Evolutionary conservation across 331 rosid species (phyloP).

Genomic region (Stylosanthes scabra): DNA sequence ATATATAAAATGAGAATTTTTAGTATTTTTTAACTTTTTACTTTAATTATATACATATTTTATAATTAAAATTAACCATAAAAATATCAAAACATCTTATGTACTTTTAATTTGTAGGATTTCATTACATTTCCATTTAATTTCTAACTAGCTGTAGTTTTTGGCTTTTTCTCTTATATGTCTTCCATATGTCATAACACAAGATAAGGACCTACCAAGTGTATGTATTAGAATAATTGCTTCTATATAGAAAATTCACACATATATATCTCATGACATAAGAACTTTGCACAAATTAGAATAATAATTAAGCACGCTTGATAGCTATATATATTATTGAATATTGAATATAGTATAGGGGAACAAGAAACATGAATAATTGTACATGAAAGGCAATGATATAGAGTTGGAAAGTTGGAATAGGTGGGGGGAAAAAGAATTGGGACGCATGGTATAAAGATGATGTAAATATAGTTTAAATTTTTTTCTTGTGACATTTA

Average conservation of each 20-base stretch:
- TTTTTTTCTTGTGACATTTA: too few species aligned
- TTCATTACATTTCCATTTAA: not conserved
- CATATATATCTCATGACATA: not conserved
- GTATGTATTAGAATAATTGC: constrained; percentile 27
- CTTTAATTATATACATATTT: too few species aligned
- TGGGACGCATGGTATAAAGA: too few species aligned
- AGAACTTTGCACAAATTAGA: constrained; percentile 17
- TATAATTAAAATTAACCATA: too few species aligned
- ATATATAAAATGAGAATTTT: too few species aligned
- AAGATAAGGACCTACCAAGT: constrained; percentile 7
- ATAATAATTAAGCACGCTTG: not conserved
- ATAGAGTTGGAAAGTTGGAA: too few species aligned
- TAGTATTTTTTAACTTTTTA: too few species aligned
- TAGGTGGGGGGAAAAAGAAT: too few species aligned
- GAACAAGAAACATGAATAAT: not conserved
- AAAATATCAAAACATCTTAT: too few species aligned
- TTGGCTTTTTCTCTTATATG: constrained; percentile 3
- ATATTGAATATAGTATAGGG: not conserved
- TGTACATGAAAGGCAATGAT: too few species aligned
- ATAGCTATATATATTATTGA: not conserved
- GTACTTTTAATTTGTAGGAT: too few species aligned
- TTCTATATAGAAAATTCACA: constrained; percentile 31
- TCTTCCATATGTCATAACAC: not conserved
- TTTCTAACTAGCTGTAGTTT: constrained; percentile 17
- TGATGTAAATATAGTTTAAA: too few species aligned